Evolutionary conservation across 2,329 filamentous ascomycete genomes (phyloP).

Genomic region (Penicillium sp.): DNA sequence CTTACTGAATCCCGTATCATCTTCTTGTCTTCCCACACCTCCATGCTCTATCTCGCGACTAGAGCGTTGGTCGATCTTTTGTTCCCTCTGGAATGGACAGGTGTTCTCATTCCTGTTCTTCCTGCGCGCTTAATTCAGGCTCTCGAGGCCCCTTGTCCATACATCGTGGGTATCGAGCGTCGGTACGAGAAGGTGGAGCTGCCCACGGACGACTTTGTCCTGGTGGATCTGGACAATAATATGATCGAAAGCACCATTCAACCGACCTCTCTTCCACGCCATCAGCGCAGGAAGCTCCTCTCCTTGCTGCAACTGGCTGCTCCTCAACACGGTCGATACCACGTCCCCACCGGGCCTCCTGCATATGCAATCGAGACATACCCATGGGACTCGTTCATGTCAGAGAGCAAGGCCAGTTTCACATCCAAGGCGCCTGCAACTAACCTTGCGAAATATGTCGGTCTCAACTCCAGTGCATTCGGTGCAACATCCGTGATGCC

Average conservation of each 20-base stretch:
- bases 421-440: constrained; percentile 68
- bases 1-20: constrained; percentile 94
- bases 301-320: constrained; percentile 86
- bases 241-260: constrained; percentile 79
- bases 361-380: constrained; percentile 91
- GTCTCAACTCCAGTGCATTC: constrained; percentile 86
- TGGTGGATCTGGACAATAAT: constrained; percentile 91
- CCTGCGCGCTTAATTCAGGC: constrained; percentile 85
- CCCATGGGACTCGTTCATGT: constrained; percentile 84
- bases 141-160: constrained; percentile 91
- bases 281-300: constrained; percentile 84
- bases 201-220: constrained; percentile 91
- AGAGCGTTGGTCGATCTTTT: constrained; percentile 81
- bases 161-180: constrained; percentile 93
- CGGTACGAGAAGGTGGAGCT: constrained; percentile 67
- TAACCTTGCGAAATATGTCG: constrained; percentile 79
- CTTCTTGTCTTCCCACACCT: constrained; percentile 89
- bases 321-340: constrained; percentile 82
- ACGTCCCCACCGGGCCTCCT: constrained; percentile 83
- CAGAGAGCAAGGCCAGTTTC: constrained; percentile 80
- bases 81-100: constrained; percentile 89
- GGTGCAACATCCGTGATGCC: constrained; percentile 61
- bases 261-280: constrained; percentile 77
- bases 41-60: constrained; percentile 92
- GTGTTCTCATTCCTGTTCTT: constrained; percentile 89